Evolutionary conservation across 1,284 basidiomycete species (phyloP).

Genomic region (Tilletia walkeri): DNA sequence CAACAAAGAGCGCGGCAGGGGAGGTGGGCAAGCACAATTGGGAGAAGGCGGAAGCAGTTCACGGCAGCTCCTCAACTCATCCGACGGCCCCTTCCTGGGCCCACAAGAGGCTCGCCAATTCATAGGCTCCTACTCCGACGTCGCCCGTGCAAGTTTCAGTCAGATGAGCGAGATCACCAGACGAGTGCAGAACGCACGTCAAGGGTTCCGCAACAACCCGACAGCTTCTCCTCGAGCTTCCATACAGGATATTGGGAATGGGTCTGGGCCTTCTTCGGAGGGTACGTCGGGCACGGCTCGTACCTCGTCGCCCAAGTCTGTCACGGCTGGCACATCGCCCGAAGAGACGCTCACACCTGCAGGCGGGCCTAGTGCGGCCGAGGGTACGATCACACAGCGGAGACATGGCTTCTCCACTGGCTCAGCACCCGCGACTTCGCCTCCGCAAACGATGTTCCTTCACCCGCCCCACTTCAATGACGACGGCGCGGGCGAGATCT

Average conservation of each 20-base stretch:
- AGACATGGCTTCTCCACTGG: slow-evolving; percentile 9
- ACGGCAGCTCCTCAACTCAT: slow-evolving; percentile 20
- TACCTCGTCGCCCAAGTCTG: background rate
- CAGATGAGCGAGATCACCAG: slow-evolving; percentile 67
- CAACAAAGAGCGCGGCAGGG: background rate
- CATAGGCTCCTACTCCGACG: slow-evolving; percentile 63
- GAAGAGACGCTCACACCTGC: background rate
- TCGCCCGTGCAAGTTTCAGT: slow-evolving; percentile 66
- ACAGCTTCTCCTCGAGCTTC: background rate
- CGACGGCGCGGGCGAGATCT: slow-evolving; percentile 19
- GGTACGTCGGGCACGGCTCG: background rate
- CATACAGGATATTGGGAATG: background rate
- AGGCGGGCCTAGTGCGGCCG: background rate
- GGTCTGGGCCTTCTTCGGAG: background rate
- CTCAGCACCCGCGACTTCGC: slow-evolving; percentile 18
- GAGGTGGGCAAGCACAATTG: background rate
- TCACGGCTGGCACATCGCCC: background rate
- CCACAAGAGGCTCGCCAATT: slow-evolving; percentile 65
- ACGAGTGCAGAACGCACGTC: background rate
- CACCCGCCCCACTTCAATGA: slow-evolving; percentile 36
- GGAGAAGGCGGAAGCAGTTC: slow-evolving; percentile 12
- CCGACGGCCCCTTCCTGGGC: slow-evolving; percentile 61
- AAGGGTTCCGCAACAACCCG: background rate
- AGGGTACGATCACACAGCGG: background rate
- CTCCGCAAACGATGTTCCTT: slow-evolving; percentile 25